phyloP scores from a whole-genome alignment of 805 yeast genomes.

The Kazachstania viticola region DNA sequence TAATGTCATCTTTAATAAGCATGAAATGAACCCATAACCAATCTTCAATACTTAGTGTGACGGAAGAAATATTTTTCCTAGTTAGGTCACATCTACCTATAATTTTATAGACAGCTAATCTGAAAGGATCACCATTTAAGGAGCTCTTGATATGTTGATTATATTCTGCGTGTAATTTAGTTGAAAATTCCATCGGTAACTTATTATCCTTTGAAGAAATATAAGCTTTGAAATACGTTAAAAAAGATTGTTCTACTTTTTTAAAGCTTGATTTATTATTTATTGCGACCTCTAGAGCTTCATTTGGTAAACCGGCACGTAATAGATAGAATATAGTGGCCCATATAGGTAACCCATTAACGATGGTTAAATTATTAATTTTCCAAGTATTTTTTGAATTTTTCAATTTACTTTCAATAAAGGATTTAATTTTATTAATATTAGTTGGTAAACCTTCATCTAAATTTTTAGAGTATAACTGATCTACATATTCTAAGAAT shows the following conservation, averaged over 20 bases:
- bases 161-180: constrained; percentile 67
- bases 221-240: constrained; percentile 64
- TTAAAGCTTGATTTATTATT: constrained; percentile 62
- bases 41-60: constrained; percentile 76
- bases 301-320: constrained; percentile 72
- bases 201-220: constrained; percentile 41
- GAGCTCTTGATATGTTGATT: constrained; percentile 68
- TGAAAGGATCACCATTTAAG: constrained; percentile 70
- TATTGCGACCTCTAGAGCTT: constrained; percentile 59
- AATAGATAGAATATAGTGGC: constrained; percentile 75
- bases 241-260: constrained; percentile 76
- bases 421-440: constrained; percentile 56
- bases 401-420: constrained; percentile 37
- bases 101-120: constrained; percentile 80
- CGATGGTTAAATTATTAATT: constrained; percentile 43
- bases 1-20: constrained; percentile 49
- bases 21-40: constrained; percentile 93
- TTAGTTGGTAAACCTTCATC: constrained; percentile 63
- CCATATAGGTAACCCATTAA: constrained; percentile 91
- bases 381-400: constrained; percentile 38
- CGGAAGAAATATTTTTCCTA: constrained; percentile 54
- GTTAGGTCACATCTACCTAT: constrained; percentile 81
- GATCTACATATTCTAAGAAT: constrained; percentile 64
- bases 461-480: constrained; percentile 40
- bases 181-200: constrained; percentile 55